Evolutionary conservation across 768 basidiomycete species (phyloP), one percentile per base, ranked within the genome.

Genomic region (Terana coerulea): DNA sequence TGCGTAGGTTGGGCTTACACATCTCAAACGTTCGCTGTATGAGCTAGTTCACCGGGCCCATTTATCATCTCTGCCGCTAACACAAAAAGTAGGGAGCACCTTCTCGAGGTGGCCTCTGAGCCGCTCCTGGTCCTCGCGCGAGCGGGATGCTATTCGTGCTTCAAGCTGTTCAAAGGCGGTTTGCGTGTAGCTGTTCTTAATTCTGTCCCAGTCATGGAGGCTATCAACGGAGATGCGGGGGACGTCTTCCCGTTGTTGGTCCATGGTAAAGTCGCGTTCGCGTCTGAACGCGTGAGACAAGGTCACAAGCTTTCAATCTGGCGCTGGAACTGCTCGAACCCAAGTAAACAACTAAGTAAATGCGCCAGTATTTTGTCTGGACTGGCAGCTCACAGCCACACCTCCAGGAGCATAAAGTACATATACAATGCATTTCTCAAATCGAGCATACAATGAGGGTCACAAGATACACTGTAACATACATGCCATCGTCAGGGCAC

Each of bases 1-100:
- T 77, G 28, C 87, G 80, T 19, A 94, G 66, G 67, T 93, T 94
- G 4, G 81, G 77, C 55, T 80, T 77, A 0, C 84, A 78, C 47
- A 82, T 75, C 30, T 70, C 71, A 56, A 89, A 84, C 15, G 83
- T 77, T 17, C 69, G 68, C 21, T 87, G 84, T 29, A 85, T 73
- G 57, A 78, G 84, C 86, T 89, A 33, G 31, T 15, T 8, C 31
- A 33, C 31, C 31, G 9, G 8, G 15, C 31, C 9, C 31, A 33
- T 8, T 9, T 8, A 15, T 33, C 31, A 33, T 8, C 15, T 9
- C 31, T 8, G 9, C 9, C 31, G 31, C 9, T 33, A 15, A 15
- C 39, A 41, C 39, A n/a, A n/a, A 39, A 24, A 26, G 28, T 28
- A 3, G 17, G 39, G 50, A 63, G 42, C 39, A 84, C 86, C 66